Conservation (phyloP, 768 basidiomycete species). For the Ramaria rubella region DNA sequence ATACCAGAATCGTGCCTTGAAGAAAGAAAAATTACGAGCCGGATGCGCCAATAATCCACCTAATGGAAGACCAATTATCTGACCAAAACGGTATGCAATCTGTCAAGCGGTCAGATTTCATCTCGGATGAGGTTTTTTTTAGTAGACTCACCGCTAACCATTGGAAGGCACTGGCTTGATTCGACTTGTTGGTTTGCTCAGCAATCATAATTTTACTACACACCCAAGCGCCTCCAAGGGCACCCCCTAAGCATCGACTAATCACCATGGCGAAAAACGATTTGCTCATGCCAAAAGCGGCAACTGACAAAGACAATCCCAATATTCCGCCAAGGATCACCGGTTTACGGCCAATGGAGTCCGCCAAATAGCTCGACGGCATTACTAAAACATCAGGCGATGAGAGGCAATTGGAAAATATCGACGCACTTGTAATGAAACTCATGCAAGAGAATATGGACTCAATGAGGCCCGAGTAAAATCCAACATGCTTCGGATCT, state of each 20-base stretch:
- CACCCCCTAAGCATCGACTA: conserved; percentile 8
- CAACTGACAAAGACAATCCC: conserved; percentile 12
- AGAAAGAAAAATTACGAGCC: conserved; percentile 10
- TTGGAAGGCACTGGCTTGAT: conserved; percentile 3
- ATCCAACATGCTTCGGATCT: conserved; percentile 18
- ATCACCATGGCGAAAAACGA: conserved; percentile 13
- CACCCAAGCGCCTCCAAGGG: conserved; percentile 4
- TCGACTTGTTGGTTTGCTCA: conserved; percentile 1
- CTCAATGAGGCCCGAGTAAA: conserved; percentile 17
- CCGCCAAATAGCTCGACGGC: conserved; percentile 9
- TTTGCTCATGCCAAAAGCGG: conserved; percentile 17
- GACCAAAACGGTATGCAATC: conserved; percentile 10
- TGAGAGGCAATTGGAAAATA: background rate
- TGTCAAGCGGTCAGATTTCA: background rate
- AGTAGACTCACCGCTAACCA: background rate
- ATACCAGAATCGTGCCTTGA: conserved; percentile 13
- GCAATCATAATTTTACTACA: background rate
- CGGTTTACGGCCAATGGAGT: conserved; percentile 19
- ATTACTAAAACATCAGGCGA: background rate
- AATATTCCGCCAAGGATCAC: conserved; percentile 15
- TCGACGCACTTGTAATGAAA: conserved; percentile 9
- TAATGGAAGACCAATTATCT: conserved; percentile 11
- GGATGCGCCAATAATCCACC: conserved; percentile 12
- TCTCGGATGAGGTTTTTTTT: background rate
- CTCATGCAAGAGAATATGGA: conserved; percentile 8